Base-by-base conservation (phyloP, 139 green algal species). In the Dunaliella sp. region DNA sequence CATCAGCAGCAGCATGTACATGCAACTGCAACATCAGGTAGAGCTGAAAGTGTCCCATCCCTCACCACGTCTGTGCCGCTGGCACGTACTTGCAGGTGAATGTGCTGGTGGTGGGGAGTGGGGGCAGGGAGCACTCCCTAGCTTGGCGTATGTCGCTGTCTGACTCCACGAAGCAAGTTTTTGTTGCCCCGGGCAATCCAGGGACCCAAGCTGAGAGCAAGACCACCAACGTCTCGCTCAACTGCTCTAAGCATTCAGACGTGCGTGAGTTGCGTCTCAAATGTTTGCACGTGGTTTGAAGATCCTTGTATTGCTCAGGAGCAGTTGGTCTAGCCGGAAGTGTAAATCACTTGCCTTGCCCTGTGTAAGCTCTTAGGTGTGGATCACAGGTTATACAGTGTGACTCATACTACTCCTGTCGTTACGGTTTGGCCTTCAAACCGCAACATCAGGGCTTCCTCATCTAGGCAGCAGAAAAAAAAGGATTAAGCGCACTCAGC, bases 91-190 rank as follows among this genome's bases (percentile, higher is more conserved):
- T 83, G 33, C 84, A 95, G 93, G 84, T 93, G 38, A 96, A 98
- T 65, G 96, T 98, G 32, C 86, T 98, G 31, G 89, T 99, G 7
- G 88, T 99, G 0, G 97, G 97, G 82, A 84, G 87, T 34, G 97
- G 97, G 24, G 97, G 94, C 2, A 92, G 97, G 25, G 97, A 99
- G 89, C 97, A 99, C 83, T 92, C 97, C 0, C 89, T 99, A 7
- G 90, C 91, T 1, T 99, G 96, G 96, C 95, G 95, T 84, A 89
- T 99, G 22, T 90, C 93, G 1, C 93, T 96, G 85, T 96, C 93
- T 0, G 85, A 87, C 2, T 82, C 83, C 30, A 95, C 89, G 65
- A 90, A 90, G 0, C 83, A 90, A 36, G 77, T 99, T 34, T 98
- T 91, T 83, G 92, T 90, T 31, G 92, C 94, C 1, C 97, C 97